Base-by-base conservation (phyloP, 106 monocot genomes). In the Acanthochlamys bracteata region DNA sequence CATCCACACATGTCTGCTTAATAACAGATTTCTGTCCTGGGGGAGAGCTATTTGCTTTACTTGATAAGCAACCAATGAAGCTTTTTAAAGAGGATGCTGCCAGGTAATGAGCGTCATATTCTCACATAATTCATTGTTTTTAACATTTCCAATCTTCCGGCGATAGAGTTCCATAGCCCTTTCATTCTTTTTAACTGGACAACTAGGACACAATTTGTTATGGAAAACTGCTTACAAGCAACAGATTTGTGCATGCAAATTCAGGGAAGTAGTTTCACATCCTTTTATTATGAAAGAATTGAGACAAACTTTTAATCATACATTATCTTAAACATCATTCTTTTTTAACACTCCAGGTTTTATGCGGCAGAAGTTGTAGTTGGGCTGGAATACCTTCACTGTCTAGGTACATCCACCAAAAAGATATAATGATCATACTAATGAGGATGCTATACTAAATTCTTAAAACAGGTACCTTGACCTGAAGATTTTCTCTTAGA, bases 51-150 rank as follows among this genome's bases (percentile, higher is more conserved):
- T 90, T 96, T 80, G 90, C 84, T 40, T 76, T 96, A 71, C 78
- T 96, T 72, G 95, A 96, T 61, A 86, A 54, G 57, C 95, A 96
- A 69, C 95, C 95, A 41, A 87, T 90, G 95, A 96, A 96, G 73
- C 78, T 78, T 61, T 78, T 96, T 24, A 87, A 78, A 75, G 95
- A 96, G 65, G 95, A 84, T 52, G 71, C 87, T 68, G 90, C 95
- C 64, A 90, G 87, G 95, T 90, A n/a, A n/a, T 76, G 16, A 54
- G 52, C 40, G 2, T 49, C 10, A 33, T 33, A n/a, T 33, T 6
- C 33, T 49, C 49, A 49, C 15, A 41, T 61, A 43, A 49, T 3
- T 2, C 49, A 14, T 49, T 49, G 33, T 33, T 33, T 4, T 49
- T 49, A 9, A 49, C 10, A 49, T 24, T n/a, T 33, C 33, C 33